Conservation (phyloP, 495 filamentous ascomycete species). For the Schizothecium vesticola region DNA sequence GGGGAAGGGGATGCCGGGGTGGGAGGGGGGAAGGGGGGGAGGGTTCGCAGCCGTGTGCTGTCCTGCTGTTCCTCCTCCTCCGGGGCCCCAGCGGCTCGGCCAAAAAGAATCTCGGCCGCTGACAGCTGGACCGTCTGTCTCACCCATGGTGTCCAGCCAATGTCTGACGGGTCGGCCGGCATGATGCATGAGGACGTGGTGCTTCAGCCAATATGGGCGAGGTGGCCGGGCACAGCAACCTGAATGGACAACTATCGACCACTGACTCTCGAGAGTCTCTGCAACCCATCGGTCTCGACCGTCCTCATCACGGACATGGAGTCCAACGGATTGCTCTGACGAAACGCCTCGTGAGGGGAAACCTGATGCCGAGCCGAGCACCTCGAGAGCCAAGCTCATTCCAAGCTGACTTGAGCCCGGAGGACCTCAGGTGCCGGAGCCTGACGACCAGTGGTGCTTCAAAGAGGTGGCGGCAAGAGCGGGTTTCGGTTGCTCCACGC, state of each 20-base stretch:
- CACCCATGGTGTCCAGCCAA: slow-evolving; percentile 3
- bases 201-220: slow-evolving; percentile 6
- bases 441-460: neutral
- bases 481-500: neutral
- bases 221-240: neutral
- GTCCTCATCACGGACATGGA: neutral
- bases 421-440: neutral
- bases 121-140: slow-evolving; percentile 3
- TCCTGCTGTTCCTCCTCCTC: neutral
- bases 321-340: neutral
- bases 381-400: neutral
- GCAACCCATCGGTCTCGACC: neutral
- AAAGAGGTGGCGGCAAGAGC: slow-evolving; percentile 4
- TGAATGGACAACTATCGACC: slow-evolving; percentile 11
- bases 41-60: neutral
- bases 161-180: neutral
- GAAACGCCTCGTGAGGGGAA: neutral
- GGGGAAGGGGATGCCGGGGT: neutral
- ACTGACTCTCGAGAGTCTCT: slow-evolving; percentile 3
- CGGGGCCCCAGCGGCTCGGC: neutral
- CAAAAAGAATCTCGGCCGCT: neutral
- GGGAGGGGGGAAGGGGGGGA: neutral
- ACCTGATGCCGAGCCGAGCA: neutral
- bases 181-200: slow-evolving; percentile 6
- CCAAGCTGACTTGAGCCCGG: neutral